phyloP scores from a whole-genome alignment of 768 basidiomycete genomes.

The Crassisporium funariophilum region DNA sequence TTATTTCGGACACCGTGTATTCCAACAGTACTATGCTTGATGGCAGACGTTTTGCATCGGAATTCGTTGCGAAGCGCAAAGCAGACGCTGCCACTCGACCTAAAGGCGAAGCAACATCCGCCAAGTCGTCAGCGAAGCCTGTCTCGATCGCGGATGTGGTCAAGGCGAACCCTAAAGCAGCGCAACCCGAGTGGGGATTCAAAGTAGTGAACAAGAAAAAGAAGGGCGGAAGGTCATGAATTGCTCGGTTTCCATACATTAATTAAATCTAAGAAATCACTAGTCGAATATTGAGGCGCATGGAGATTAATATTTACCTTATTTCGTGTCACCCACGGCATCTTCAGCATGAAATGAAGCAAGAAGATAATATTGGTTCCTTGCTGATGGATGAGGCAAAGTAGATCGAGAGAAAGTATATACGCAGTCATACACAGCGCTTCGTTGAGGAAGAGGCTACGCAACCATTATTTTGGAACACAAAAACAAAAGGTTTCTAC shows the following conservation, averaged over 20 bases:
- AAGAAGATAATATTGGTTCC: background rate
- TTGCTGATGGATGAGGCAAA: background rate
- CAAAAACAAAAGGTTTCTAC: background rate
- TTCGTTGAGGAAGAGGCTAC: too few relatives aligned
- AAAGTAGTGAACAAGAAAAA: constrained; percentile 98
- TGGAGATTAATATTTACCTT: too few relatives aligned
- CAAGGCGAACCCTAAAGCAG: constrained; percentile 79
- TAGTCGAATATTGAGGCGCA: constrained; percentile 3
- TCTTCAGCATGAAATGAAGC: too few relatives aligned
- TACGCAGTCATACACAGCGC: too few relatives aligned
- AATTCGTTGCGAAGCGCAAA: constrained; percentile 87
- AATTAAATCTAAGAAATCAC: constrained; percentile 12
- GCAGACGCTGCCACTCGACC: constrained; percentile 65
- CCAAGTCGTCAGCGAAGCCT: constrained; percentile 49
- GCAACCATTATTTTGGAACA: too few relatives aligned
- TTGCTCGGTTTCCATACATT: too few relatives aligned
- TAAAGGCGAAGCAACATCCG: constrained; percentile 38
- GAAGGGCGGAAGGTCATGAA: too few relatives aligned
- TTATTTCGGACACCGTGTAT: constrained; percentile 95
- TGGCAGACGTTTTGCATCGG: constrained; percentile 91
- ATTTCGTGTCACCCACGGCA: background rate
- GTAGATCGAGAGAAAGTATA: background rate
- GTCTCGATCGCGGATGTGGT: constrained; percentile 89
- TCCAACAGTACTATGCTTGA: constrained; percentile 93
- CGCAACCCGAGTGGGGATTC: constrained; percentile 82